Evolutionary conservation across 768 basidiomycete genomes (phyloP), one percentile per base, ranked within the genome.

Genomic region (Termitomyces sp.): DNA sequence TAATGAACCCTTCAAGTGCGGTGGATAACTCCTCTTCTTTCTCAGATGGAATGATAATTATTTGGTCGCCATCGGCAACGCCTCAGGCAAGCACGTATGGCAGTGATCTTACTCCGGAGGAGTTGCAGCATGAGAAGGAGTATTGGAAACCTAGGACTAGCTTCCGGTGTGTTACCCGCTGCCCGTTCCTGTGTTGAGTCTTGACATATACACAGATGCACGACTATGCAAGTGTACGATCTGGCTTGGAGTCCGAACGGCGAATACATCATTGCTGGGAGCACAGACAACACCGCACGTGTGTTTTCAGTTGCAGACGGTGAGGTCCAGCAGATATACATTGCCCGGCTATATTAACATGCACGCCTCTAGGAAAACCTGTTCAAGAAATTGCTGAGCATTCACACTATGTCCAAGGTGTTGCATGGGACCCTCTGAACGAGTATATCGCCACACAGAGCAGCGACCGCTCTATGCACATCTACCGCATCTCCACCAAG

Each of bases 401-500:
- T 74, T 86, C 84, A 38, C 96, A 98, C 74, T 98, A 92, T 70
- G 97, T 99, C 0, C 97, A 99, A 78, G 97, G 97, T 9, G 97
- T 98, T 33, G 93, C 96, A 0, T 99, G 97, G 97, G 97, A 99
- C 66, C 97, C 97, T 1, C 76, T 97, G 67, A 95, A 96, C 72
- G 94, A 97, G 73, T 98, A 91, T 70, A 92, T 99, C 63, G 96
- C 97, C 4, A 98, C 97, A 0, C 97, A 99, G 71, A 94, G 92
- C 73, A 93, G 90, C 69, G 97, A 99, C 74, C 84, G 96, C 50
- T 91, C 94, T 22, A 96, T 98, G 86, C 94, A 98, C 71, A 87
- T 99, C 66, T 94, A 98, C 75, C 84, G 84, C 63, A 87, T 98
- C 65, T 84, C 86, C 8, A 85, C 85, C 59, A 90, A 90, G 63